phyloP scores from a whole-genome alignment of 169 alveolate species.

The Babesia divergens region DNA sequence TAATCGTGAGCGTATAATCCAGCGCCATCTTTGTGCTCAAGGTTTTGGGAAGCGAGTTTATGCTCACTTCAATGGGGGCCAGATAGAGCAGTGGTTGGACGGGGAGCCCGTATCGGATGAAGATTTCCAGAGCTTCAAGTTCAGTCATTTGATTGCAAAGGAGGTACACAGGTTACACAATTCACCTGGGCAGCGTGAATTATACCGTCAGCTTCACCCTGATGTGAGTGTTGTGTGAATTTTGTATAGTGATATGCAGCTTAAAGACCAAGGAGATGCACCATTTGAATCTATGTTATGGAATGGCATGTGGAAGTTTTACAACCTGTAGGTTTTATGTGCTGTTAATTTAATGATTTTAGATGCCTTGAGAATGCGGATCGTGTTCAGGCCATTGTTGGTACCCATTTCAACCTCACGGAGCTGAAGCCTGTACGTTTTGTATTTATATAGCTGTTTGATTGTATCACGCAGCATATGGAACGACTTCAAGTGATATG shows the following conservation, averaged over 20 bases:
- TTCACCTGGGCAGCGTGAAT: slow-evolving; percentile 34
- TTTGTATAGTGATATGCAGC: background rate
- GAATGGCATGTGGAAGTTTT: slow-evolving; percentile 71
- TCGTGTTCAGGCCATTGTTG: background rate
- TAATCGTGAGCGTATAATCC: slow-evolving; percentile 65
- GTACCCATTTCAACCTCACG: background rate
- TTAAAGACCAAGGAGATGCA: background rate
- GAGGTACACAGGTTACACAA: slow-evolving; percentile 58
- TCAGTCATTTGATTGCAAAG: slow-evolving; percentile 62
- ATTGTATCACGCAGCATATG: slow-evolving; percentile 16
- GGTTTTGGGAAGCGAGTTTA: slow-evolving; percentile 68
- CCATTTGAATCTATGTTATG: slow-evolving; percentile 63
- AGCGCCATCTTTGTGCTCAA: slow-evolving; percentile 48
- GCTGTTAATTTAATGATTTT: background rate
- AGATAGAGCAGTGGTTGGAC: slow-evolving; percentile 75
- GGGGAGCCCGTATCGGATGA: slow-evolving; percentile 68
- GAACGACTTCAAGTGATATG: slow-evolving; percentile 54
- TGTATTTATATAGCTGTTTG: background rate
- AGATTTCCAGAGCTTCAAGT: slow-evolving; percentile 52
- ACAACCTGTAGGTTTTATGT: slow-evolving; percentile 30
- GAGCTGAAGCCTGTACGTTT: slow-evolving; percentile 25
- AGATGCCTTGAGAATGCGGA: slow-evolving; percentile 5
- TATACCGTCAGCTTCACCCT: slow-evolving; percentile 42
- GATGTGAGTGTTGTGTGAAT: background rate
- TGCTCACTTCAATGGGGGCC: slow-evolving; percentile 69